A percentile compares a stretch with the other conserved stretches of the same genome.
These are phyloP conservation scores for Chenopodium berlandieri DNA, from an alignment of 148 eudicot genomes.

Conservation along the genomic window DNA sequence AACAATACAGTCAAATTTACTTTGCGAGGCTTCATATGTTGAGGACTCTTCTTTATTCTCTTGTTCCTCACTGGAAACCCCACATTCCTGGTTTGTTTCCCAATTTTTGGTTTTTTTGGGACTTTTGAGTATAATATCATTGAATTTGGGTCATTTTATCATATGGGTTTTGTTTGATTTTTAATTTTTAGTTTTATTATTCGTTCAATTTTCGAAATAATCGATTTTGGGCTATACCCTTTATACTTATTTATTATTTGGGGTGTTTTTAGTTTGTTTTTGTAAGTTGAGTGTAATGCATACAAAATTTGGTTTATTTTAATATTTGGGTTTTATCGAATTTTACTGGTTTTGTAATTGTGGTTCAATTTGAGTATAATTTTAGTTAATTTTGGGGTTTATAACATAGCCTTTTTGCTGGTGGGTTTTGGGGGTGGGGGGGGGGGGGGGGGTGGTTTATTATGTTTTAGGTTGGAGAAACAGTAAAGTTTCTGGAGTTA, in stretches of 20 bases:
- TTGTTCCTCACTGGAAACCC: constrained; percentile 84
- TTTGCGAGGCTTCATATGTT: constrained; percentile 69
- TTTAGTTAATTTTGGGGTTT: background rate
- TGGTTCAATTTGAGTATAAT: background rate
- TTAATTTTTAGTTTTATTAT: background rate
- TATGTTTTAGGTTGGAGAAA: background rate
- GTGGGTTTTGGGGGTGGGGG: background rate
- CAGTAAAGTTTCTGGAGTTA: background rate
- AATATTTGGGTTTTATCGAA: background rate
- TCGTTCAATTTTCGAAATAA: background rate
- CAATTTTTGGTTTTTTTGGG: background rate
- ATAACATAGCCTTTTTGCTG: background rate
- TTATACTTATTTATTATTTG: too few relatives aligned
- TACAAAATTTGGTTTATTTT: too few relatives aligned
- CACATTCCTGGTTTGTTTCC: constrained; percentile 57
- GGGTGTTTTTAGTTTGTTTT: background rate
- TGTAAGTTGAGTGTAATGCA: background rate
- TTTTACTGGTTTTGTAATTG: background rate
- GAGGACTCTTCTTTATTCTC: constrained; percentile 83
- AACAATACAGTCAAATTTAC: constrained; percentile 94
- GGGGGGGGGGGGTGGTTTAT: background rate
- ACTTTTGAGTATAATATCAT: background rate
- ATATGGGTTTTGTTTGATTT: background rate
- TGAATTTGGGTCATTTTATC: background rate
- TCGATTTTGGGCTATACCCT: background rate